These are phyloP conservation scores for Rhynchosporium agropyri DNA, from an alignment of 2,329 filamentous ascomycete genomes.

Conservation along the genomic window DNA sequence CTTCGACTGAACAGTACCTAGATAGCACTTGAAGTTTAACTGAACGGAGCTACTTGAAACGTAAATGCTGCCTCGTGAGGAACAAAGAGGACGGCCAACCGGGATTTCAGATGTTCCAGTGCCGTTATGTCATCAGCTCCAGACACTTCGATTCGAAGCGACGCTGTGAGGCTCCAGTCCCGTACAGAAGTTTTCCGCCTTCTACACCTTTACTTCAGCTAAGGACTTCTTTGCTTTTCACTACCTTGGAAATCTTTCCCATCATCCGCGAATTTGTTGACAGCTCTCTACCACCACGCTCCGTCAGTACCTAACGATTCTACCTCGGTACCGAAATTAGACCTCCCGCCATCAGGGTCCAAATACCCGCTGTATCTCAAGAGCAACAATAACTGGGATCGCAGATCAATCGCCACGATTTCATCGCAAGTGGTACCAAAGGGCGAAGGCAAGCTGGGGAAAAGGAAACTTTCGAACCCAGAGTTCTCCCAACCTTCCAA, in stretches of 20 bases:
- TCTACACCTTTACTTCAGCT: constrained; percentile 10
- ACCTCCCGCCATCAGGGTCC: constrained; percentile 20
- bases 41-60: not conserved
- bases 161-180: constrained; percentile 22
- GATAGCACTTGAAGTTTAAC: no score
- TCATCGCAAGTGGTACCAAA: constrained; percentile 34
- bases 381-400: constrained; percentile 28
- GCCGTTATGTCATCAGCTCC: constrained; percentile 32
- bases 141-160: constrained; percentile 28
- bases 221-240: not conserved
- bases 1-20: no score
- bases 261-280: not conserved
- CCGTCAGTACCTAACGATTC: not conserved
- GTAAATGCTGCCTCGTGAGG: constrained; percentile 9
- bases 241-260: not conserved
- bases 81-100: not conserved
- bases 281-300: not conserved
- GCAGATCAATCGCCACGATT: constrained; percentile 41
- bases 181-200: constrained; percentile 19
- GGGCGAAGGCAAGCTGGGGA: constrained; percentile 58
- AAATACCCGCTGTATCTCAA: constrained; percentile 21
- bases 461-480: constrained; percentile 67
- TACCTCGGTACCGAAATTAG: constrained; percentile 15
- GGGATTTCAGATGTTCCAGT: constrained; percentile 21
- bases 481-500: constrained; percentile 59